Conservation (phyloP, 2,329 filamentous ascomycete genomes). For the Helotiales sp. region DNA sequence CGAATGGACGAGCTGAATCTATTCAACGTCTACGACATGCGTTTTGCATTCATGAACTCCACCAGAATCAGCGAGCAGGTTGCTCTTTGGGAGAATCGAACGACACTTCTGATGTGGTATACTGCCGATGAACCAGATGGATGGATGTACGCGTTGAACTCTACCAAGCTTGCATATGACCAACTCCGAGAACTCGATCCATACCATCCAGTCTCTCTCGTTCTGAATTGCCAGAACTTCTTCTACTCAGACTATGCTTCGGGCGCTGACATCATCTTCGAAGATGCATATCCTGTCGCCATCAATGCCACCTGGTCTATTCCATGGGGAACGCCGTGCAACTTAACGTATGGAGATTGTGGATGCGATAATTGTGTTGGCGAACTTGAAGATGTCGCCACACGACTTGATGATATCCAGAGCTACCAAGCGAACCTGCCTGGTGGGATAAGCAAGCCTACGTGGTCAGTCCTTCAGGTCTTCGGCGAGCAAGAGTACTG, state of each 20-base stretch:
- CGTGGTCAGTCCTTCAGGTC: constrained; percentile 51
- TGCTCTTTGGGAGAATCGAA: constrained; percentile 28
- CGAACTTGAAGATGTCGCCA: constrained; percentile 44
- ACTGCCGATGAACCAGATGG: constrained; percentile 54
- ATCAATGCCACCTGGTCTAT: constrained; percentile 46
- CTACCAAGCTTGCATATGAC: constrained; percentile 44
- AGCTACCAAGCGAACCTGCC: constrained; percentile 42
- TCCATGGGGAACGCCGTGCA: constrained; percentile 47
- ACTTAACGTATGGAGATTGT: constrained; percentile 52
- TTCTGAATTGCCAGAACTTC: constrained; percentile 53
- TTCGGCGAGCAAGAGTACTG: constrained; percentile 50
- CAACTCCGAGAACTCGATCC: constrained; percentile 47
- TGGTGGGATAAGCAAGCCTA: constrained; percentile 38
- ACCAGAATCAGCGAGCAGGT: constrained; percentile 40
- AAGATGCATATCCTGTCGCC: constrained; percentile 50
- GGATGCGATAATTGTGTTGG: constrained; percentile 49
- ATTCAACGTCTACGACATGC: constrained; percentile 44
- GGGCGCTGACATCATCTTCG: constrained; percentile 51
- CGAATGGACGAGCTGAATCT: constrained; percentile 44
- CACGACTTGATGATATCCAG: constrained; percentile 42
- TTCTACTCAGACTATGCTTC: constrained; percentile 49
- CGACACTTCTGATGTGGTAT: constrained; percentile 50
- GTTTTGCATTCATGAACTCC: constrained; percentile 31
- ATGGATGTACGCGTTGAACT: constrained; percentile 40
- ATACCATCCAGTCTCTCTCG: constrained; percentile 52